Evolutionary conservation across 805 yeast genomes (phyloP).

Genomic region (Grigorovia transvaalensis): DNA sequence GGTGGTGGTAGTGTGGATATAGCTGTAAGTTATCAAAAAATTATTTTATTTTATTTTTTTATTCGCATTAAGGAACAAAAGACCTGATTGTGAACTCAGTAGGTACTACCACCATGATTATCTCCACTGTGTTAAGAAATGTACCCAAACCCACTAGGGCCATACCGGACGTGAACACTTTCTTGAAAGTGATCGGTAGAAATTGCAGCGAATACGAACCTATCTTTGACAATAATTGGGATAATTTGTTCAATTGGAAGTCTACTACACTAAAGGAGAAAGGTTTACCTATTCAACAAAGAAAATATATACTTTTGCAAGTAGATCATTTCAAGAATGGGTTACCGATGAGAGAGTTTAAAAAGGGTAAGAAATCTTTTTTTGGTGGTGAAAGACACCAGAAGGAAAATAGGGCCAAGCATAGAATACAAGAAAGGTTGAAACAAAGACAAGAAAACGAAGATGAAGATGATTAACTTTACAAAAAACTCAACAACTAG

Average conservation of each 20-base stretch:
- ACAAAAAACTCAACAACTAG: neutral
- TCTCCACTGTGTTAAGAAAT: neutral
- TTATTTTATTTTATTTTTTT: neutral
- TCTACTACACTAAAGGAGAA: conserved; percentile 53
- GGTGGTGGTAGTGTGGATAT: too few relatives aligned
- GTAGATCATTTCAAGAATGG: conserved; percentile 48
- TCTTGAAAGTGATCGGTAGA: conserved; percentile 73
- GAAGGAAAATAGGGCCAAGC: conserved; percentile 51
- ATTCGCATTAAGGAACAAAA: too few relatives aligned
- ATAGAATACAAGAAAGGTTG: conserved; percentile 38
- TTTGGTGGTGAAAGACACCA: conserved; percentile 84
- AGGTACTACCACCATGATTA: neutral
- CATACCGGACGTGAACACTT: conserved; percentile 62
- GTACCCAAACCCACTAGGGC: conserved; percentile 42
- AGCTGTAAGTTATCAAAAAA: too few relatives aligned
- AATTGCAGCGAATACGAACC: conserved; percentile 57
- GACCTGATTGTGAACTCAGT: too few relatives aligned
- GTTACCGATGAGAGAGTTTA: conserved; percentile 48
- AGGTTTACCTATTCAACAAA: conserved; percentile 63
- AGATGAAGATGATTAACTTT: neutral
- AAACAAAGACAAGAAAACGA: neutral
- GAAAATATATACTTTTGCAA: conserved; percentile 70
- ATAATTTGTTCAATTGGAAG: conserved; percentile 47
- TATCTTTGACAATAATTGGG: conserved; percentile 61
- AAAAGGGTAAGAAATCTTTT: conserved; percentile 57